Conservation (phyloP, 768 basidiomycete species). For the Strobilomyces confusus region DNA sequence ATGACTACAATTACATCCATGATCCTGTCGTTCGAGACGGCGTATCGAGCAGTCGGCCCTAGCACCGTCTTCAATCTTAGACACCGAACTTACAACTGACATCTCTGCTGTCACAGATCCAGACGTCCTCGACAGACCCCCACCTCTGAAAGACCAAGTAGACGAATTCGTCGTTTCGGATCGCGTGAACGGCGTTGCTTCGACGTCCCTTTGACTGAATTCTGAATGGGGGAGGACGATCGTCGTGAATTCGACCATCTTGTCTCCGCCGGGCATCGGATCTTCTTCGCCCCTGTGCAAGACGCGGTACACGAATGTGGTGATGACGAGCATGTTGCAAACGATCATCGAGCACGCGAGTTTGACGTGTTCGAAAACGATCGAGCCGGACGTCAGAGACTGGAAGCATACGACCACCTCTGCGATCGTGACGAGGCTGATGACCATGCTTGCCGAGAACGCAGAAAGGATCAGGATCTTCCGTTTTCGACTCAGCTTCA, state of each 20-base stretch:
- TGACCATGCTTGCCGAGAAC: conserved; percentile 22
- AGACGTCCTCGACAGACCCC: background rate
- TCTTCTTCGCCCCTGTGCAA: background rate
- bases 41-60: background rate
- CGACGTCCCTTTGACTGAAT: conserved; percentile 1
- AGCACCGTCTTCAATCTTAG: background rate
- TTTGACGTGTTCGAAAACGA: conserved; percentile 24
- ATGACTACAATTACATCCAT: background rate
- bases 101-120: background rate
- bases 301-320: conserved; percentile 17
- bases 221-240: conserved; percentile 1
- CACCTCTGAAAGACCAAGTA: conserved; percentile 7
- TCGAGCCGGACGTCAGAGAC: conserved; percentile 3
- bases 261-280: background rate
- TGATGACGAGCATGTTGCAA: conserved; percentile 24
- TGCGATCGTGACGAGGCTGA: conserved; percentile 18
- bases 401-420: conserved; percentile 8
- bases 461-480: conserved; percentile 17
- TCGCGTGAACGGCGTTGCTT: background rate
- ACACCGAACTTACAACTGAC: background rate
- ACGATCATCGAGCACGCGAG: conserved; percentile 16
- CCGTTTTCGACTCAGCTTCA: conserved; percentile 14
- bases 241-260: conserved; percentile 9
- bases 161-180: conserved; percentile 1
- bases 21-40: background rate